Percentiles rank a stretch among this genome's conserved stretches.
Conservation (phyloP, 805 yeast genomes). For the Millerago galiae region DNA sequence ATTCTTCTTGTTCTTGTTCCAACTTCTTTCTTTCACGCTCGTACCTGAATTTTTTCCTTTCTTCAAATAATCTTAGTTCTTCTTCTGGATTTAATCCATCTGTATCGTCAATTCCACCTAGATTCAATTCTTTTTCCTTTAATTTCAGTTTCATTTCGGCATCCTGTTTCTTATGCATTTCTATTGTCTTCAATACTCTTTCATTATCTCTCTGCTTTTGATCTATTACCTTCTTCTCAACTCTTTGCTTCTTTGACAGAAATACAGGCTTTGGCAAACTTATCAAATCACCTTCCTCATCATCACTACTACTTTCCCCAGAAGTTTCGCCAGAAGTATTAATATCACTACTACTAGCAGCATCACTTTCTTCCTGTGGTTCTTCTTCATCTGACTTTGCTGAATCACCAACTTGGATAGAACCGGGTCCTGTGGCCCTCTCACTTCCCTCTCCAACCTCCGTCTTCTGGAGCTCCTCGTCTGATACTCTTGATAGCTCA, state of each 20-base stretch:
- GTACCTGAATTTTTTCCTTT: constrained; percentile 43
- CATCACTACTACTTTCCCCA: constrained; percentile 22
- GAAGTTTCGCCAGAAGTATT: constrained; percentile 26
- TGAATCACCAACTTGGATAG: constrained; percentile 23
- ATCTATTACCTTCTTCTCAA: constrained; percentile 1
- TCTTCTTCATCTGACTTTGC: constrained; percentile 26
- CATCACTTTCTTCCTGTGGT: constrained; percentile 29
- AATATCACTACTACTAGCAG: constrained; percentile 24
- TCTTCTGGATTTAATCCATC: constrained; percentile 50
- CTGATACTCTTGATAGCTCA: background rate
- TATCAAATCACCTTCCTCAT: constrained; percentile 11
- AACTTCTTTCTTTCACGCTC: constrained; percentile 16
- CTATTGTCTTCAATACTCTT: constrained; percentile 21
- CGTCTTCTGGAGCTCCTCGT: constrained; percentile 17
- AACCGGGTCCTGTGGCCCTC: constrained; percentile 30
- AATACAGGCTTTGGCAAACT: constrained; percentile 21
- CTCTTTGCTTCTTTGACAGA: constrained; percentile 13
- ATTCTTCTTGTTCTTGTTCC: constrained; percentile 21
- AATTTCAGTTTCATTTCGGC: constrained; percentile 15
- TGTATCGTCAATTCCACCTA: constrained; percentile 44
- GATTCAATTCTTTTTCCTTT: constrained; percentile 21
- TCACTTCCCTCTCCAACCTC: constrained; percentile 19
- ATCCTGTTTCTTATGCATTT: constrained; percentile 21
- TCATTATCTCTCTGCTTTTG: constrained; percentile 20
- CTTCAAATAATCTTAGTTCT: constrained; percentile 52